These are phyloP conservation scores for Scheffersomyces amazonensis DNA, from an alignment of 805 yeast species.

Conservation along the genomic window DNA sequence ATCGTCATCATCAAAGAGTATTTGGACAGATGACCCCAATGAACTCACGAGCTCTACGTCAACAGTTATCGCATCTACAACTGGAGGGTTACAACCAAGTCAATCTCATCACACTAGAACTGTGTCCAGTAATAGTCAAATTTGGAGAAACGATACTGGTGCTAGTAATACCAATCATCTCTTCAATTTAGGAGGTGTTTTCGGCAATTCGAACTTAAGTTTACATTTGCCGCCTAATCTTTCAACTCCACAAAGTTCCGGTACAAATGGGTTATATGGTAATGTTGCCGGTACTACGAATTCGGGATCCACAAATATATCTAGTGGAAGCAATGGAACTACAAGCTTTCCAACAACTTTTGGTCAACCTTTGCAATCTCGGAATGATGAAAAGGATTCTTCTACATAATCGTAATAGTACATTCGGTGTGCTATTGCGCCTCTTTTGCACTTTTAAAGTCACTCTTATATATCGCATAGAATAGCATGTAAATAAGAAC, in stretches of 20 bases:
- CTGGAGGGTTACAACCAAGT: constrained; percentile 3
- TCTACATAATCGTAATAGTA: too few species aligned
- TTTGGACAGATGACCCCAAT: constrained; percentile 7
- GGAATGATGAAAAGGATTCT: too few species aligned
- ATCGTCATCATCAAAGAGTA: constrained; percentile 6
- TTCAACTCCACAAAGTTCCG: background rate
- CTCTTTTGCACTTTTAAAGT: too few species aligned
- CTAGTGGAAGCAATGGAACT: too few species aligned
- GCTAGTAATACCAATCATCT: constrained; percentile 3
- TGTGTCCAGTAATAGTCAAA: constrained; percentile 12
- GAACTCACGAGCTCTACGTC: background rate
- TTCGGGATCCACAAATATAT: too few species aligned
- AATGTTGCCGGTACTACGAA: too few species aligned
- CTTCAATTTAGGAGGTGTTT: constrained; percentile 10
- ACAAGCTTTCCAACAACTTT: too few species aligned
- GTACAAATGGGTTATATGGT: background rate
- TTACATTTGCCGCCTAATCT: background rate
- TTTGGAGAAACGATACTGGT: constrained; percentile 19
- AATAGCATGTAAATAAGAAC: too few species aligned
- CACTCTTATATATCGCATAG: too few species aligned
- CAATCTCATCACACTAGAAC: constrained; percentile 14
- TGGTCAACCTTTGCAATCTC: too few species aligned
- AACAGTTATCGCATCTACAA: constrained; percentile 6
- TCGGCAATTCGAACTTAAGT: constrained; percentile 11
- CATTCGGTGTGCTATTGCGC: too few species aligned